Percentiles rank a stretch among this genome's conserved stretches.
These are phyloP conservation scores for Aspergillus pseudonomiae DNA, from an alignment of 2,329 filamentous ascomycete genomes.

Conservation along the genomic window DNA sequence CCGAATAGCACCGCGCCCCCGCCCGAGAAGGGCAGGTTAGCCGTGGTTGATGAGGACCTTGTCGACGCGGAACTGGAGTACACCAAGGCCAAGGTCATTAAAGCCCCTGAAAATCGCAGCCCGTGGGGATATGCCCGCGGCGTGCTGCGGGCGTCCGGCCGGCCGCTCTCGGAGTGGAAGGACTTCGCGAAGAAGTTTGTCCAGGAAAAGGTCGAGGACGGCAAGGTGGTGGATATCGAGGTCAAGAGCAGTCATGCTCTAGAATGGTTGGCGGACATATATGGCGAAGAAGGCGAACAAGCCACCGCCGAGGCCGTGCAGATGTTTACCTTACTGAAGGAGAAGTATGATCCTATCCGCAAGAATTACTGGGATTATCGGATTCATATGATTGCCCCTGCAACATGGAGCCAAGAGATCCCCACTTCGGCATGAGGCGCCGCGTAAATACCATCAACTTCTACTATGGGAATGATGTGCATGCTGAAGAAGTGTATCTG, in stretches of 20 bases:
- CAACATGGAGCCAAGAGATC: conserved; percentile 14
- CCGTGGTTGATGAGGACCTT: conserved; percentile 61
- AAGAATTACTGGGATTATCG: conserved; percentile 91
- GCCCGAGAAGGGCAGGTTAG: conserved; percentile 34
- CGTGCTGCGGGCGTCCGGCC: conserved; percentile 67
- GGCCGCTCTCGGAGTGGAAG: conserved; percentile 53
- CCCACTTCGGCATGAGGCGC: conserved; percentile 22
- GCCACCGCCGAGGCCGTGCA: conserved; percentile 59
- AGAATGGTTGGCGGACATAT: conserved; percentile 53
- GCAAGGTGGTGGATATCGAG: conserved; percentile 31
- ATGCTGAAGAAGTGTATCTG: background rate
- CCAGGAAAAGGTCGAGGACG: conserved; percentile 47
- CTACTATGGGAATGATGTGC: background rate
- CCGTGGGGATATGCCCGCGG: conserved; percentile 91
- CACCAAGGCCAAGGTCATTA: conserved; percentile 70
- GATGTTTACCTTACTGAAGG: conserved; percentile 73
- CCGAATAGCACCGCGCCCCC: conserved; percentile 25
- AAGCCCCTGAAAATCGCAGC: conserved; percentile 91
- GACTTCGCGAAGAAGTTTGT: conserved; percentile 60
- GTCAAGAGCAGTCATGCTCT: conserved; percentile 65
- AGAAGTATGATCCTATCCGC: conserved; percentile 88
- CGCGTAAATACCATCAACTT: background rate
- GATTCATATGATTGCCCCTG: conserved; percentile 51
- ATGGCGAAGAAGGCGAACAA: conserved; percentile 45
- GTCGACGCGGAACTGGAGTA: conserved; percentile 76